Evolutionary conservation across 768 basidiomycete genomes (phyloP).

Genomic region (Russula ochroleuca): DNA sequence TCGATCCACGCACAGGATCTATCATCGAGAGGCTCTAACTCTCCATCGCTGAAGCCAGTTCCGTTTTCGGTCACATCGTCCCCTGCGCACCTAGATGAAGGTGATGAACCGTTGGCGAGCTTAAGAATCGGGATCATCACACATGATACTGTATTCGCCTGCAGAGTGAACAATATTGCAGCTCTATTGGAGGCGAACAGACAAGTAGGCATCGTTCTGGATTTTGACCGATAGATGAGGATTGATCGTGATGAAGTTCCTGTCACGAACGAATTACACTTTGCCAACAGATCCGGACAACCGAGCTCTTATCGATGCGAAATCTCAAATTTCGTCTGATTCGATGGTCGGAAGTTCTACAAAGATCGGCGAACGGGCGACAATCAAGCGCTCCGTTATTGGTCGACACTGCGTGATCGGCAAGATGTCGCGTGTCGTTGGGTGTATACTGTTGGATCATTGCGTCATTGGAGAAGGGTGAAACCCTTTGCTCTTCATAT

Average conservation of each 20-base stretch:
- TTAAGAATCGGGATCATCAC: constrained; percentile 63
- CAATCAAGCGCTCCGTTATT: constrained; percentile 59
- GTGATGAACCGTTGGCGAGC: constrained; percentile 39
- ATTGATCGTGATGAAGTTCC: constrained; percentile 42
- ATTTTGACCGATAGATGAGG: not conserved
- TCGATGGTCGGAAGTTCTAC: constrained; percentile 81
- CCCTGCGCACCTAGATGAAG: constrained; percentile 40
- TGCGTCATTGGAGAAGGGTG: constrained; percentile 86
- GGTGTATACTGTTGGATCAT: constrained; percentile 84
- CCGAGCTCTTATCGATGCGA: constrained; percentile 67
- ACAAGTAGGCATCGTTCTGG: constrained; percentile 46
- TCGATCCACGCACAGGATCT: constrained; percentile 20
- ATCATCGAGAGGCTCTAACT: constrained; percentile 14
- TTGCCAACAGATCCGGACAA: constrained; percentile 59
- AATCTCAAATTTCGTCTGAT: constrained; percentile 79
- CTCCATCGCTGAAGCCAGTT: constrained; percentile 32
- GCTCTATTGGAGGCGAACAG: constrained; percentile 78
- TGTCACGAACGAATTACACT: constrained; percentile 48
- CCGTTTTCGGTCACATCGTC: constrained; percentile 45
- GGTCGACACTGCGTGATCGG: constrained; percentile 77
- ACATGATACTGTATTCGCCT: constrained; percentile 51
- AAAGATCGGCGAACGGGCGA: constrained; percentile 71
- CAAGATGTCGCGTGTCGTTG: constrained; percentile 74
- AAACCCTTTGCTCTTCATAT: constrained; percentile 10
- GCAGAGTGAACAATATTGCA: constrained; percentile 72